phyloP scores from a whole-genome alignment of 306 rosid genomes.

The Herpetospermum pedunculosum region DNA sequence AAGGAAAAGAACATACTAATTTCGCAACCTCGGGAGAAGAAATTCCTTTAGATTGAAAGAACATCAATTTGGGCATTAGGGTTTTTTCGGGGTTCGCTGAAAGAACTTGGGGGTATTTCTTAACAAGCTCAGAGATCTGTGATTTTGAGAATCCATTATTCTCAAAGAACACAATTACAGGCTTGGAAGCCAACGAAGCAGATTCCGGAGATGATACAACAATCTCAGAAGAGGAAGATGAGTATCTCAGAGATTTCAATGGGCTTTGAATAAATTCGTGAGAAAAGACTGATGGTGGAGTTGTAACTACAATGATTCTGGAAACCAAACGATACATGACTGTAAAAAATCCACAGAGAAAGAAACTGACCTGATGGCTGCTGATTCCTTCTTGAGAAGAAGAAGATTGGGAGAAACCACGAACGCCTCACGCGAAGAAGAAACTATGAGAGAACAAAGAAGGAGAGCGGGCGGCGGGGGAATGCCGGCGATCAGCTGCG shows the following conservation, averaged over 20 bases:
- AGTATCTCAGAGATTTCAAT: neutral
- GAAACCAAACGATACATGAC: neutral
- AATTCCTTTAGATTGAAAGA: constrained; percentile 23
- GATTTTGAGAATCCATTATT: constrained; percentile 18
- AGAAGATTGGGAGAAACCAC: neutral
- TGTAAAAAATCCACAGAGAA: neutral
- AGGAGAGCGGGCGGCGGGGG: neutral
- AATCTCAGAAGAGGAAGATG: neutral
- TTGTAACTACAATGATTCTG: neutral
- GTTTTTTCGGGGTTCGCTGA: constrained; percentile 14
- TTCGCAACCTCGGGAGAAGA: constrained; percentile 16
- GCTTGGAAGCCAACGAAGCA: constrained; percentile 6
- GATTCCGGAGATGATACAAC: constrained; percentile 23
- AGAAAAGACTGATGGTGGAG: neutral
- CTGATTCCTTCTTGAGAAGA: neutral
- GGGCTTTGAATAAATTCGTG: neutral
- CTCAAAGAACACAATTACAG: constrained; percentile 19
- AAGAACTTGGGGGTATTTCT: constrained; percentile 4
- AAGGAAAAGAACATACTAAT: neutral
- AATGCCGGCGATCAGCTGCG: neutral
- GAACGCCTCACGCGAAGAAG: no score
- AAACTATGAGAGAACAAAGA: neutral
- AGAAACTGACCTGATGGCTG: neutral
- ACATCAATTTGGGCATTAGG: constrained; percentile 32
- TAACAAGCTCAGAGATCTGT: constrained; percentile 14